phyloP scores from a whole-genome alignment of 1,284 basidiomycete species.

The Pascua guehoae region DNA sequence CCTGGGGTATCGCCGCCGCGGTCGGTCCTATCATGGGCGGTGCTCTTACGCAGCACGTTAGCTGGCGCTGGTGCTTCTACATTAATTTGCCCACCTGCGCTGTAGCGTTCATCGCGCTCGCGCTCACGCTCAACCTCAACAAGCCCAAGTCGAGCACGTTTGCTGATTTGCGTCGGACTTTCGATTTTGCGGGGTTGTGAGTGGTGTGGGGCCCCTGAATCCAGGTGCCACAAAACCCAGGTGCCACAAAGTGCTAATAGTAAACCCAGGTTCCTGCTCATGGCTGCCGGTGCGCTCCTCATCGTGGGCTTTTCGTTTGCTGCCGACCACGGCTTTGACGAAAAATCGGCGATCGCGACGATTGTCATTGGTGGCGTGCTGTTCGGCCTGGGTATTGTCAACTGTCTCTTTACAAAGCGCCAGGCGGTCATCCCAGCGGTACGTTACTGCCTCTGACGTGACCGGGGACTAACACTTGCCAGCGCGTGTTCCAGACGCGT shows the following conservation, averaged over 20 bases:
- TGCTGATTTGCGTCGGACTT: constrained; percentile 30
- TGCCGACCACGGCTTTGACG: constrained; percentile 43
- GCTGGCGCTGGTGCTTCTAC: constrained; percentile 30
- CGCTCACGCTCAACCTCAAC: constrained; percentile 79
- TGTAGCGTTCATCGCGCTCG: constrained; percentile 64
- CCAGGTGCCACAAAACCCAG: too few relatives aligned
- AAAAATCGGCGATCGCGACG: constrained; percentile 63
- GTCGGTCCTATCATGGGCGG: constrained; percentile 51
- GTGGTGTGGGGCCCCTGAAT: background rate
- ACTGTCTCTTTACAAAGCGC: constrained; percentile 67
- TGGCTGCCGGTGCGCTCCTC: constrained; percentile 67
- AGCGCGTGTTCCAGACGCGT: constrained; percentile 37
- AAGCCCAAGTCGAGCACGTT: constrained; percentile 21
- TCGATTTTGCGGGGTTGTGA: constrained; percentile 43
- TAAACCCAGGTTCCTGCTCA: constrained; percentile 57
- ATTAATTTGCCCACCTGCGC: constrained; percentile 47
- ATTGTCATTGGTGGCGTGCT: constrained; percentile 65
- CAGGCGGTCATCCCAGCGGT: constrained; percentile 64
- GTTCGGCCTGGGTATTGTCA: constrained; percentile 59
- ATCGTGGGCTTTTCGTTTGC: constrained; percentile 67
- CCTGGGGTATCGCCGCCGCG: constrained; percentile 50
- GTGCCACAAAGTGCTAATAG: too few relatives aligned
- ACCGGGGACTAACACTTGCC: background rate
- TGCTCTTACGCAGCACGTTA: constrained; percentile 27
- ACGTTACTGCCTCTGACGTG: background rate